phyloP scores from a whole-genome alignment of 2,329 filamentous ascomycete species.

The Ascochyta koolunga region DNA sequence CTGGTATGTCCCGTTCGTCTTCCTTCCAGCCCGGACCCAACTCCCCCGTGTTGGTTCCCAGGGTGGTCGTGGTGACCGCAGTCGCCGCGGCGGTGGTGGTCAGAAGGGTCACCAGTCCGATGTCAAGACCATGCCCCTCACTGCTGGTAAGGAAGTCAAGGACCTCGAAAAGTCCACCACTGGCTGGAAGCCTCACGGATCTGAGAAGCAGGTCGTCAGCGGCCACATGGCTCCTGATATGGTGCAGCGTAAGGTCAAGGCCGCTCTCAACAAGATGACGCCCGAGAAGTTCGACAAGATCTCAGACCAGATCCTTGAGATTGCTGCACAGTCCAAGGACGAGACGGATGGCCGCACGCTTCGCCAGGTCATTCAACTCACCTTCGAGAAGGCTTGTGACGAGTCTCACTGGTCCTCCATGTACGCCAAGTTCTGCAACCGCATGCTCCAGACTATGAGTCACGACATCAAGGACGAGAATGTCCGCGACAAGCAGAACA shows the following conservation, averaged over 20 bases:
- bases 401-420: constrained; percentile 98
- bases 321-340: constrained; percentile 93
- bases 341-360: constrained; percentile 93
- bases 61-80: constrained; percentile 64
- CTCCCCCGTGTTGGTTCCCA: constrained; percentile 72
- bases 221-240: constrained; percentile 80
- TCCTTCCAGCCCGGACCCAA: constrained; percentile 67
- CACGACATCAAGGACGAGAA: constrained; percentile 93
- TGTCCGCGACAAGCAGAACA: constrained; percentile 87
- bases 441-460: constrained; percentile 86
- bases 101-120: constrained; percentile 58
- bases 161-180: constrained; percentile 72
- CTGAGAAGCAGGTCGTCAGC: constrained; percentile 37
- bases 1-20: constrained; percentile 65
- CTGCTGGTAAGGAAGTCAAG: constrained; percentile 80
- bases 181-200: constrained; percentile 84
- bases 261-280: constrained; percentile 99
- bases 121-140: constrained; percentile 90
- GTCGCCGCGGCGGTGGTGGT: constrained; percentile 58
- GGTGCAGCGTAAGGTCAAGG: constrained; percentile 99
- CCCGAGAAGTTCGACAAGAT: constrained; percentile 99
- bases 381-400: constrained; percentile 98
- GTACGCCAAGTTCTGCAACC: constrained; percentile 98
- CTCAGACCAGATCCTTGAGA: constrained; percentile 87
- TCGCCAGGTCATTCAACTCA: constrained; percentile 97